Base-by-base conservation (phyloP, 2,329 filamentous ascomycete species). In the Fusarium transvaalense region DNA sequence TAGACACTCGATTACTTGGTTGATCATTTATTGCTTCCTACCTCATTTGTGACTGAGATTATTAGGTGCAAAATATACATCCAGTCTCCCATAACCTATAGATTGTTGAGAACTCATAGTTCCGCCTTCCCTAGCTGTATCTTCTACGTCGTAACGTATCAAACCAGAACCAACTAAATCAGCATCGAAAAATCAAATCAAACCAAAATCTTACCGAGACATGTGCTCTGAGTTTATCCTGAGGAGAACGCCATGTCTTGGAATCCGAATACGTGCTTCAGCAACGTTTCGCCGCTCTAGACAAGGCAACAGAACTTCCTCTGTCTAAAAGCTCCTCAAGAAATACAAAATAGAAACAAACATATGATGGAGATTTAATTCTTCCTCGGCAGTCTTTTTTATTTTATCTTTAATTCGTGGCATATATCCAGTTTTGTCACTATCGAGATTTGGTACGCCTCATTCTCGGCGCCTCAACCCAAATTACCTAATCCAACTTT, bases 401-500 rank as follows among this genome's bases (percentile, higher is more conserved):
- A 13, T 3, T 19, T 14, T 19, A 27, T 29, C 31, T 29, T 5
- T 27, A 14, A 21, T 19, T 29, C 14, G 45, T 54, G 14, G 10
- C 27, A 12, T 10, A 29, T 29, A 17, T 34, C 4, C 7, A 53
- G 27, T 31, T 42, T 56, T 37, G 27, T 45, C 39, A 27, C 56
- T 19, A 27, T 39, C 13, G 32, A 29, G 29, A 29, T 45, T n/a
- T 34, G 15, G 15, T 42, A 56, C 39, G 64, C 41, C 64, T 68
- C 59, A 43, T 53, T 52, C 64, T 64, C n/a, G 31, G 41, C 52
- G 42, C 51, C 64, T 68, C 29, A 59, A 48, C 29, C 10, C 35
- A 50, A 21, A 53, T 64, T 64, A 68, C 64, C 65, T 68, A 68
- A 68, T 64, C 64, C 54, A 61, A 57, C 37, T 38, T 43, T 35